Evolutionary conservation across 2,329 filamentous ascomycete genomes (phyloP), one percentile per base, ranked within the genome.

Genomic region (Botrytis porri): DNA sequence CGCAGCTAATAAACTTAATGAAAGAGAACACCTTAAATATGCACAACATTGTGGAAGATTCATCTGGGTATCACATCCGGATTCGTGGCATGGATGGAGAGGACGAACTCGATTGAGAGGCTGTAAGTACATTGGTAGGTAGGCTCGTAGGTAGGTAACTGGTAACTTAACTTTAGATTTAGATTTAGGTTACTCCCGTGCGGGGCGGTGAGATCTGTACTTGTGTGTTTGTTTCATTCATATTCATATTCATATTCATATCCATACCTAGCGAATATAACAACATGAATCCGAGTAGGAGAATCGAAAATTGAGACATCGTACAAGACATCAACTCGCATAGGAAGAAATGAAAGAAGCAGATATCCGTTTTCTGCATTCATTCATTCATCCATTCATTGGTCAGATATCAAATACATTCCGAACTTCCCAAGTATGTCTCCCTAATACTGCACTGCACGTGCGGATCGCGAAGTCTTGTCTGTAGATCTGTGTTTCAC

Each of bases 121-220:
- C 48, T n/a, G 51, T 54, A 25, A 16, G 43, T 45, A 45, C 18
- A 22, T 29, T 16, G 51, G 25, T 9, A 59, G n/a, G 37, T 41
- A 62, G n/a, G n/a, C n/a, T n/a, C 4, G 41, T 29, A n/a, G 51
- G 25, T 9, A 59, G n/a, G 37, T 41, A 62, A 25, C 14, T 39
- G n/a, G n/a, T n/a, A n/a, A n/a, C n/a, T n/a, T n/a, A n/a, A n/a
- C n/a, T n/a, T n/a, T n/a, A n/a, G n/a, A n/a, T n/a, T 66, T 37
- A 37, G 8, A 48, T 54, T 29, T 54, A 66, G 45, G 64, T 51
- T 66, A 66, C 45, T 66, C 45, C 45, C 64, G 64, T 22, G 32
- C 25, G 64, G 64, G 45, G 43, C 45, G 22, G 22, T 51, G 43
- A 54, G 45, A 54, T 54, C 64, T 10, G 48, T 16, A 35, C 12